phyloP scores from a whole-genome alignment of 2,329 filamentous ascomycete genomes.

The Trichoderma asperellum region DNA sequence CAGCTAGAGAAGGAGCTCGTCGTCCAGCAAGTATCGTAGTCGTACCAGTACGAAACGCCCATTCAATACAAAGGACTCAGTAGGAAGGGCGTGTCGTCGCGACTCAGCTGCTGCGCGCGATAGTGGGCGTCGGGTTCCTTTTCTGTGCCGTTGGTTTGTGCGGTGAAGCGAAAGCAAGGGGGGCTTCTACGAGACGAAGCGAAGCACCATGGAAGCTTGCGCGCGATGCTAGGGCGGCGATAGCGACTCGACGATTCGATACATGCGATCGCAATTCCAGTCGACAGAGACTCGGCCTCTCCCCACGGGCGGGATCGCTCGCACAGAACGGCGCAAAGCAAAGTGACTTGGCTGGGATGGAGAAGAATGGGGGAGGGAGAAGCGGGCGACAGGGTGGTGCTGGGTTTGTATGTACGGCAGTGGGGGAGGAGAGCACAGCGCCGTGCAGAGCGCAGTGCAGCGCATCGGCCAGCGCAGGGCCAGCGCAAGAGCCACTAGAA shows the following conservation, averaged over 20 bases:
- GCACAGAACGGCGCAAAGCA: slow-evolving; percentile 29
- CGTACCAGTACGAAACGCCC: slow-evolving; percentile 2
- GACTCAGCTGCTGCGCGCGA: slow-evolving; percentile 24
- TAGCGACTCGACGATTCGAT: not conserved
- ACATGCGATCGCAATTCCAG: slow-evolving; percentile 24
- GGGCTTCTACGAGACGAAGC: not conserved
- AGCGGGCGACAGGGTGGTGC: slow-evolving; percentile 24
- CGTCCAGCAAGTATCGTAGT: not conserved
- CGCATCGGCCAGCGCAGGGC: slow-evolving; percentile 16
- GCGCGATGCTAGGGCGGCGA: slow-evolving; percentile 1
- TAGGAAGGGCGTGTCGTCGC: slow-evolving; percentile 24
- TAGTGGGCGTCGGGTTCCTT: slow-evolving; percentile 11
- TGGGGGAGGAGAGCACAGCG: slow-evolving; percentile 25
- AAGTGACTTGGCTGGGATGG: slow-evolving; percentile 25
- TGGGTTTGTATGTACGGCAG: slow-evolving; percentile 33
- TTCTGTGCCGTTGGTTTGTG: slow-evolving; percentile 13
- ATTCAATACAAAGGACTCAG: not conserved
- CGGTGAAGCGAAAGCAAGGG: slow-evolving; percentile 28
- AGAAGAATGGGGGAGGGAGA: slow-evolving; percentile 29
- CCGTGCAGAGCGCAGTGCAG: slow-evolving; percentile 3
- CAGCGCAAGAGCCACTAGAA: slow-evolving; percentile 13
- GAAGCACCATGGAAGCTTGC: slow-evolving; percentile 9
- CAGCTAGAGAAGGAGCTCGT: slow-evolving; percentile 1
- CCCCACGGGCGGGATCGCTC: slow-evolving; percentile 30
- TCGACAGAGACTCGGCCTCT: slow-evolving; percentile 23